Conservation (phyloP, 345 rosid species). For the Salix caprea region DNA sequence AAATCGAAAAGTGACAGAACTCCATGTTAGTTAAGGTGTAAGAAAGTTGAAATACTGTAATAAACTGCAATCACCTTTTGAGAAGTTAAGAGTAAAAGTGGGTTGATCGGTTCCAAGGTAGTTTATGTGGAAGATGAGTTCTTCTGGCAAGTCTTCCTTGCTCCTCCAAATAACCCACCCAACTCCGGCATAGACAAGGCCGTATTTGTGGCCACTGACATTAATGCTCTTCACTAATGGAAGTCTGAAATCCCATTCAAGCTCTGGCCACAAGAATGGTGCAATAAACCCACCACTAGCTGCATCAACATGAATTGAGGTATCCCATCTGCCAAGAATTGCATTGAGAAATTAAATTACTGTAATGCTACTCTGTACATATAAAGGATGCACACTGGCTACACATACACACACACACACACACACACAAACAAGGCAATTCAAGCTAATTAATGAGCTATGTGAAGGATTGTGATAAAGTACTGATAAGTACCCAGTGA, state of each 20-base stretch:
- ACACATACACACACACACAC: too few relatives aligned
- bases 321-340: slow-evolving; percentile 59
- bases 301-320: slow-evolving; percentile 93
- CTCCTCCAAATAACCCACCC: slow-evolving; percentile 95
- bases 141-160: slow-evolving; percentile 82
- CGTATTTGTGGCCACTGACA: slow-evolving; percentile 90
- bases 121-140: slow-evolving; percentile 89
- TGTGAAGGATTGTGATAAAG: neutral
- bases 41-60: neutral
- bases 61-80: slow-evolving; percentile 47
- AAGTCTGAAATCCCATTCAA: slow-evolving; percentile 91
- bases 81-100: slow-evolving; percentile 93
- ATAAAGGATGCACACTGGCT: neutral
- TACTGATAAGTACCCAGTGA: slow-evolving; percentile 51
- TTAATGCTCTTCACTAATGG: slow-evolving; percentile 87
- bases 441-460: neutral
- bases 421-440: too few relatives aligned
- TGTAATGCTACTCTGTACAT: neutral
- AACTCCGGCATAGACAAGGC: slow-evolving; percentile 89
- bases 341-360: neutral
- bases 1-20: neutral
- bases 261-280: slow-evolving; percentile 86
- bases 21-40: neutral
- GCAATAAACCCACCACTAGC: slow-evolving; percentile 96
- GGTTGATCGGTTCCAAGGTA: slow-evolving; percentile 95